These are phyloP conservation scores for Fusarium veterinarium DNA, from an alignment of 2,329 filamentous ascomycete species.

Conservation along the genomic window DNA sequence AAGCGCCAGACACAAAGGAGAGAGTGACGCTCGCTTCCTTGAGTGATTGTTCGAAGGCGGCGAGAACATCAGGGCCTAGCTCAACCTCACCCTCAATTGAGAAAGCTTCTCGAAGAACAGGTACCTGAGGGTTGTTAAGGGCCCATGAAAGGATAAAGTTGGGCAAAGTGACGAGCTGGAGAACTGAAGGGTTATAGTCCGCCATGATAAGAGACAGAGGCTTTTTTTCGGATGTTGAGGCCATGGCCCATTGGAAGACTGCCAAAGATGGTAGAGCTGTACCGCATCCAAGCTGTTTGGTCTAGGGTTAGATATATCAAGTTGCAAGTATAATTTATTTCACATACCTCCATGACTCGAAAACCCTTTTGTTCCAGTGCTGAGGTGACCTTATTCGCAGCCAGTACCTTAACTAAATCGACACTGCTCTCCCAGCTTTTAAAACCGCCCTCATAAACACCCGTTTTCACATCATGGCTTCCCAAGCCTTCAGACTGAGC, in stretches of 20 bases:
- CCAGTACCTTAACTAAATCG: constrained; percentile 78
- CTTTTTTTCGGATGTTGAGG: constrained; percentile 22
- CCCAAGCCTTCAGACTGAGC: constrained; percentile 62
- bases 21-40: constrained; percentile 63
- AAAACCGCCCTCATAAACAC: constrained; percentile 87
- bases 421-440: constrained; percentile 92
- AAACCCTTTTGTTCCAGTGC: constrained; percentile 50
- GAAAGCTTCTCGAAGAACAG: constrained; percentile 59
- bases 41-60: constrained; percentile 69
- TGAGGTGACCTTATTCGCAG: constrained; percentile 53
- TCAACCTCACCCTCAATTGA: constrained; percentile 71
- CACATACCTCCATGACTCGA: constrained; percentile 66
- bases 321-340: not conserved
- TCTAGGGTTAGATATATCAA: constrained; percentile 28
- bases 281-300: constrained; percentile 76
- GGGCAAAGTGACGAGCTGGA: constrained; percentile 82
- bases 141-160: constrained; percentile 81
- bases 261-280: constrained; percentile 79
- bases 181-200: constrained; percentile 83
- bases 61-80: constrained; percentile 66
- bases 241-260: constrained; percentile 71
- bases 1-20: constrained; percentile 79
- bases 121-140: constrained; percentile 54
- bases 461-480: constrained; percentile 80
- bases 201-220: constrained; percentile 73